phyloP scores from a whole-genome alignment of 805 yeast species.

The Phaffomyces antillensis region DNA sequence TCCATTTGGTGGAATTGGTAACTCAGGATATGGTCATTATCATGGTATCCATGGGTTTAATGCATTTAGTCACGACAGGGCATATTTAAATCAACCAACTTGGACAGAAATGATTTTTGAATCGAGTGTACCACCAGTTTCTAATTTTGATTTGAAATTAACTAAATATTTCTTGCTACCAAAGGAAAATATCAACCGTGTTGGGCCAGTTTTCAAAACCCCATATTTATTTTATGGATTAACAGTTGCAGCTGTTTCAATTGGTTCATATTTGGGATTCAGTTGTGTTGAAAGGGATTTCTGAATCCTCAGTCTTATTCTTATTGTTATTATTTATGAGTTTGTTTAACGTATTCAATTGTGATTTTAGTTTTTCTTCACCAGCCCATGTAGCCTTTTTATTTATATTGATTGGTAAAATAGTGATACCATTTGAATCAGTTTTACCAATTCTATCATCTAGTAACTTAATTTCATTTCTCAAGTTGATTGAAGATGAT shows the following conservation, averaged over 20 bases:
- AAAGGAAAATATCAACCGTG: conserved; percentile 30
- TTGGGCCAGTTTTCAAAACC: conserved; percentile 25
- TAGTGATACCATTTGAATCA: conserved; percentile 39
- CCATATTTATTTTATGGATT: conserved; percentile 10
- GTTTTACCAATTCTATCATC: conserved; percentile 52
- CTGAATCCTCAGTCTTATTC: neutral
- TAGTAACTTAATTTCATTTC: conserved; percentile 60
- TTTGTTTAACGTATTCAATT: conserved; percentile 30
- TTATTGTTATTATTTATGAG: conserved; percentile 11
- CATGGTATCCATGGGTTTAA: conserved; percentile 63
- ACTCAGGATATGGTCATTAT: conserved; percentile 75
- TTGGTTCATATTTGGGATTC: conserved; percentile 15
- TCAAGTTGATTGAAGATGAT: conserved; percentile 47
- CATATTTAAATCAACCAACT: conserved; percentile 55
- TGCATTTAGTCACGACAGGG: conserved; percentile 63
- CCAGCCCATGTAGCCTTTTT: conserved; percentile 69
- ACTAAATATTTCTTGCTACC: conserved; percentile 24
- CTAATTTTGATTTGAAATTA: conserved; percentile 25
- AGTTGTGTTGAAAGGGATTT: neutral
- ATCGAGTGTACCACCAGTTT: conserved; percentile 64
- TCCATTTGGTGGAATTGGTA: conserved; percentile 92
- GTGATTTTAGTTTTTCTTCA: conserved; percentile 44
- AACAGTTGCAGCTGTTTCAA: conserved; percentile 4
- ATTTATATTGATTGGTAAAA: conserved; percentile 62
- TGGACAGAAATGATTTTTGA: conserved; percentile 53